Percentiles rank a stretch among this genome's conserved stretches.
phyloP scores from a whole-genome alignment of 1,284 basidiomycete genomes.

The Mycena citricolor region DNA sequence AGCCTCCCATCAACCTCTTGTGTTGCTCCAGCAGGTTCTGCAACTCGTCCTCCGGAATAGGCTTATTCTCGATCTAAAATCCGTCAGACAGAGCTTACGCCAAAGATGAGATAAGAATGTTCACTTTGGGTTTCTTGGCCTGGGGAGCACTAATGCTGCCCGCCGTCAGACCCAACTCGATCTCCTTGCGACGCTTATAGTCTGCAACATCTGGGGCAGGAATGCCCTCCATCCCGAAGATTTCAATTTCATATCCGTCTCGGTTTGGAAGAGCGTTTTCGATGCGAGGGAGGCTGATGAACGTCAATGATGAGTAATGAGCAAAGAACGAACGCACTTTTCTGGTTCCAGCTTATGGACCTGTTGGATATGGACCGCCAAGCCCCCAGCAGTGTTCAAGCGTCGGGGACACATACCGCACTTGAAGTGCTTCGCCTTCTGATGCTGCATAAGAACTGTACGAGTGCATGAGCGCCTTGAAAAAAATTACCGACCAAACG shows the following conservation, averaged over 20 bases:
- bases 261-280: slow-evolving; percentile 96
- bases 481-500: slow-evolving; percentile 12
- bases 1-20: slow-evolving; percentile 86
- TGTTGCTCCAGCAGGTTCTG: slow-evolving; percentile 86
- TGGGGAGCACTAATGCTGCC: slow-evolving; percentile 78
- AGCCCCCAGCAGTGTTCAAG: slow-evolving; percentile 94
- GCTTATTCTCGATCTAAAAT: slow-evolving; percentile 65
- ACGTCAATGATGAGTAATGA: too few relatives aligned
- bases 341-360: slow-evolving; percentile 98
- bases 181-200: slow-evolving; percentile 92
- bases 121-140: slow-evolving; percentile 75
- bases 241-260: slow-evolving; percentile 98
- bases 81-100: neutral
- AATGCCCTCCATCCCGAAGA: slow-evolving; percentile 99
- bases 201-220: slow-evolving; percentile 92
- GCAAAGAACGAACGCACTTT: slow-evolving; percentile 59
- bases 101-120: neutral
- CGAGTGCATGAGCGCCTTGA: slow-evolving; percentile 12
- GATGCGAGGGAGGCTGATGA: slow-evolving; percentile 78
- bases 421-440: slow-evolving; percentile 99
- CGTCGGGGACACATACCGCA: slow-evolving; percentile 94
- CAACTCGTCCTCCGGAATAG: slow-evolving; percentile 82
- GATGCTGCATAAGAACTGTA: slow-evolving; percentile 95
- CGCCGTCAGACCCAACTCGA: slow-evolving; percentile 83
- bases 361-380: slow-evolving; percentile 98